These are phyloP conservation scores for Ambrosia hybrid DNA, from an alignment of 140 eudicot genomes.

Conservation along the genomic window DNA sequence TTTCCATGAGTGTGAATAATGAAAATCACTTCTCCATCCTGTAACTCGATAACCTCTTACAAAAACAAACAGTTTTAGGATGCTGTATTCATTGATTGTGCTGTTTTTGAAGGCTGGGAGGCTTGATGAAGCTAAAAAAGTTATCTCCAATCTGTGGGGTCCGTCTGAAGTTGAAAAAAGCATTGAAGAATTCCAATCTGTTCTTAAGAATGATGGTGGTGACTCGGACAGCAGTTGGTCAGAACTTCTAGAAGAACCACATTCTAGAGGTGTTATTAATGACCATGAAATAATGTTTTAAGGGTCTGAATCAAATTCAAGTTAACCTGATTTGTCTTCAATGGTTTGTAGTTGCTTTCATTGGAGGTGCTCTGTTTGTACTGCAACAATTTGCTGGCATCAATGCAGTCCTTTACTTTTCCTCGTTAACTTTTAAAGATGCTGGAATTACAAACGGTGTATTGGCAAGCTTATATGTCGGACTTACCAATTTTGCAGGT, in stretches of 20 bases:
- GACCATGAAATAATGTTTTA: constrained; percentile 8
- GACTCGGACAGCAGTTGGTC: constrained; percentile 79
- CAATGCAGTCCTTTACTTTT: constrained; percentile 88
- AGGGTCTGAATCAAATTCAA: neutral
- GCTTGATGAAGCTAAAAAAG: constrained; percentile 60
- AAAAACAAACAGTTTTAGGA: neutral
- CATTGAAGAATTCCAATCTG: constrained; percentile 73
- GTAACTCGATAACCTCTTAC: neutral
- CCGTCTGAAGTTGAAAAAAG: constrained; percentile 60
- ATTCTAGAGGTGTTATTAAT: constrained; percentile 59
- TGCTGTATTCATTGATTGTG: neutral
- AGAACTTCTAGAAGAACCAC: constrained; percentile 78
- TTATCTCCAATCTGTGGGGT: constrained; percentile 74
- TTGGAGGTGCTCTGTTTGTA: constrained; percentile 77
- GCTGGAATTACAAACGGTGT: constrained; percentile 82
- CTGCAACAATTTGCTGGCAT: constrained; percentile 93
- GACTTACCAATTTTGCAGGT: constrained; percentile 95
- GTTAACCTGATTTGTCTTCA: constrained; percentile 4
- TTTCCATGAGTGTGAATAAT: too few relatives aligned
- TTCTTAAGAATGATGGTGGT: constrained; percentile 65
- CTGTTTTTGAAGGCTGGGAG: constrained; percentile 60
- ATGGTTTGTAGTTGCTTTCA: constrained; percentile 61
- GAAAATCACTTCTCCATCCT: too few relatives aligned
- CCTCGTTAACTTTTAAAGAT: constrained; percentile 81
- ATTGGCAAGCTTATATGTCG: constrained; percentile 80